phyloP scores from a whole-genome alignment of 2,329 filamentous ascomycete genomes.

The Sarocladiaceae sp. region DNA sequence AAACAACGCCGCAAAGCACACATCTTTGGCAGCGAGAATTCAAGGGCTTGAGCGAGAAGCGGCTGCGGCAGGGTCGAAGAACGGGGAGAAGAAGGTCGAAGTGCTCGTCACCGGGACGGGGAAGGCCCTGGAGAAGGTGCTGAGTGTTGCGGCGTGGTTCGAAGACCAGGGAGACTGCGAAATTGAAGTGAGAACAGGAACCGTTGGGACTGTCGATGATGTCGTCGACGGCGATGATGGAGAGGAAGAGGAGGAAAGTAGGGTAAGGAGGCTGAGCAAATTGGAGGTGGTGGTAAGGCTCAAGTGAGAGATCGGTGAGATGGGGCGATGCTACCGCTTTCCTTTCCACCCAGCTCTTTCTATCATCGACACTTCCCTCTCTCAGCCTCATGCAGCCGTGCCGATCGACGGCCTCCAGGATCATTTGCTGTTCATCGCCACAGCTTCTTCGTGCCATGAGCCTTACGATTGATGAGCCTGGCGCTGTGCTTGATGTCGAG shows the following conservation, averaged over 20 bases:
- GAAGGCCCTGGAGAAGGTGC: conserved; percentile 56
- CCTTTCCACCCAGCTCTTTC: too few species aligned
- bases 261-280: conserved; percentile 44
- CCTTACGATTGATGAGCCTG: too few species aligned
- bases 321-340: too few species aligned
- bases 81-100: conserved; percentile 20
- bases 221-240: conserved; percentile 41
- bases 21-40: conserved; percentile 40
- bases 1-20: conserved; percentile 32
- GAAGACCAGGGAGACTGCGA: conserved; percentile 51
- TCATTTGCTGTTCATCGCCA: too few species aligned
- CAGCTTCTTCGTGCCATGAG: too few species aligned
- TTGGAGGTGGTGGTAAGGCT: conserved; percentile 43
- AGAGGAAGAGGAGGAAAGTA: conserved; percentile 30
- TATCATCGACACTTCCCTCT: too few species aligned
- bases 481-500: too few species aligned
- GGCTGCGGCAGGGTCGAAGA: conserved; percentile 17
- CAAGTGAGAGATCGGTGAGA: too few species aligned
- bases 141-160: conserved; percentile 60
- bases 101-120: conserved; percentile 61
- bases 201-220: conserved; percentile 61
- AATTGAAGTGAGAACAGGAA: conserved; percentile 56
- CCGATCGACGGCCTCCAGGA: too few species aligned
- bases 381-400: too few species aligned
- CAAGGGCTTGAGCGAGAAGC: conserved; percentile 31